Evolutionary conservation across 768 basidiomycete species (phyloP).

Genomic region (Phaeotremella fagi): DNA sequence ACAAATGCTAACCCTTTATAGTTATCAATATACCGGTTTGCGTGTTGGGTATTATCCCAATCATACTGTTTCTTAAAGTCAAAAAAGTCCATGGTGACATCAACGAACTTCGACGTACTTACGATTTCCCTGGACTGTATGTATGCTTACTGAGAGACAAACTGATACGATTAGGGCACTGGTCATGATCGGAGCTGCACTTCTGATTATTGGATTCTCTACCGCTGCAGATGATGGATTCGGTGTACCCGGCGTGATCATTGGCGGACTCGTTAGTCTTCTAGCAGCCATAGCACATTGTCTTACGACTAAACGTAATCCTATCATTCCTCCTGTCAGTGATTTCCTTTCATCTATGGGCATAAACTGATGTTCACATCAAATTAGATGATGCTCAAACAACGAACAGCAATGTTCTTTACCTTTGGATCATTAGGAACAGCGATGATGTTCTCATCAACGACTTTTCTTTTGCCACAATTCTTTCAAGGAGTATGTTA

Average conservation of each 20-base stretch:
- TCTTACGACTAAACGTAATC: constrained; percentile 45
- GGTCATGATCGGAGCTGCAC: constrained; percentile 41
- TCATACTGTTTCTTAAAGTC: constrained; percentile 49
- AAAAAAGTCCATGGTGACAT: constrained; percentile 33
- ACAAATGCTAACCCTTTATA: constrained; percentile 9
- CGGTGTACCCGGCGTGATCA: constrained; percentile 38
- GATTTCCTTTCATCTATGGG: too few relatives aligned
- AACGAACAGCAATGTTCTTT: constrained; percentile 41
- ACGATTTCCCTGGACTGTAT: constrained; percentile 50
- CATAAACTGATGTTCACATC: too few relatives aligned
- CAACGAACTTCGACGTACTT: constrained; percentile 33
- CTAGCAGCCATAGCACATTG: constrained; percentile 18
- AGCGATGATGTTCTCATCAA: constrained; percentile 32
- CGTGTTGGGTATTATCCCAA: constrained; percentile 40
- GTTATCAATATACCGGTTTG: constrained; percentile 47
- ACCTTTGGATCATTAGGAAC: constrained; percentile 33
- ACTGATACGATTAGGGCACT: too few relatives aligned
- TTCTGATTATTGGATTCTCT: constrained; percentile 49
- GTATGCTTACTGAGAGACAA: constrained; percentile 2
- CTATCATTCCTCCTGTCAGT: constrained; percentile 48
- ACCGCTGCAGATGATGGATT: constrained; percentile 44
- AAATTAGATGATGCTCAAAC: constrained; percentile 47
- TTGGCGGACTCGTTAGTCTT: constrained; percentile 28
- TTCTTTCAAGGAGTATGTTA: constrained; percentile 46
- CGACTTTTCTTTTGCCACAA: constrained; percentile 25